Evolutionary conservation across 257 asterid genomes (phyloP), one percentile per base, ranked within the genome.

Genomic region (Solanum microdontum): DNA sequence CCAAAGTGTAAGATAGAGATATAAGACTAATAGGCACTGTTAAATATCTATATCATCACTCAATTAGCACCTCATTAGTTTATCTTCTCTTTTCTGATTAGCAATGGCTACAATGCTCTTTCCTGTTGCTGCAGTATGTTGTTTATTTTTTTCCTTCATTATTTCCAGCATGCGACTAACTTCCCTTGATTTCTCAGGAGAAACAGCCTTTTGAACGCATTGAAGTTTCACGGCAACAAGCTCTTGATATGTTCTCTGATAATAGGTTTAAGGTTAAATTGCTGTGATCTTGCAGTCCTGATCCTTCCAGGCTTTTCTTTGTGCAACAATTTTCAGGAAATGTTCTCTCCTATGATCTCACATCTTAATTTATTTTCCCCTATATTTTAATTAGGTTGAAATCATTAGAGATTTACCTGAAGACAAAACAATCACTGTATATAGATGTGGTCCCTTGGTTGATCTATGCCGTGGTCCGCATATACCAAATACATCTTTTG

Each of bases 391-490:
- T 87, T 89, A 96, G 99, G 95, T 96, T 88, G 99, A 97, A 90
- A 96, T 97, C 86, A 97, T 97, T 72, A 93, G 93, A 84, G 99
- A 94, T 90, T 94, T 97, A 87, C 98, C 99, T 0, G 98, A 90
- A 88, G 99, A 96, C 84, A 94, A 94, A 93, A 96, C 99, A 45
- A 95, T 97, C 84, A 97, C 98, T 2, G 99, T 97, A 39, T 97
- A 96, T 88, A 90, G 99, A 92, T 97, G 99, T 88, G 99, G 99
- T 69, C 98, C 98, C 39, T 92, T 97, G 92, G 98, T 97, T 87
- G 99, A 97, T 93, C 94, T 96, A 66, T 97, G 99, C 84, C 98
- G 98, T 89, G 99, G 99, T 66, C 99, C 99, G 3, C 99, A 97
- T 89, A 96, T 97, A 87, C 99, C 99, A 79, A 97, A 93, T 88